phyloP scores from a whole-genome alignment of 2,329 filamentous ascomycete genomes.

The Thelonectria blattea region DNA sequence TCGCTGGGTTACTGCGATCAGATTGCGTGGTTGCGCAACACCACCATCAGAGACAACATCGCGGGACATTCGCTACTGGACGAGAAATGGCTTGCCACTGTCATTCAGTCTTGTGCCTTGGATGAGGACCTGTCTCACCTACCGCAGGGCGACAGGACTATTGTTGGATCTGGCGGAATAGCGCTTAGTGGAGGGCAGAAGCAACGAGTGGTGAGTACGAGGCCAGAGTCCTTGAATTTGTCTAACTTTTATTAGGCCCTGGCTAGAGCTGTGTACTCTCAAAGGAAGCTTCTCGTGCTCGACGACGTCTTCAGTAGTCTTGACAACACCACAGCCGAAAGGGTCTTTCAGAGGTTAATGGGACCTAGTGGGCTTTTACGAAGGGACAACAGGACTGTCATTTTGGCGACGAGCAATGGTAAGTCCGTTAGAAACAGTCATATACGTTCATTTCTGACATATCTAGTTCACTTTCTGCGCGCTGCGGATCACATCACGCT shows the following conservation, averaged over 20 bases:
- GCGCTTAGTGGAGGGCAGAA: conserved; percentile 9
- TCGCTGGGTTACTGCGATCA: conserved; percentile 12
- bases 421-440: background rate
- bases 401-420: conserved; percentile 46
- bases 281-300: conserved; percentile 42
- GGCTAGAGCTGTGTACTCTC: conserved; percentile 43
- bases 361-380: conserved; percentile 44
- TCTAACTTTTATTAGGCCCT: conserved; percentile 32
- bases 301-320: conserved; percentile 50
- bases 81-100: background rate
- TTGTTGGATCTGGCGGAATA: conserved; percentile 10
- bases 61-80: background rate
- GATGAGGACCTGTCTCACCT: background rate
- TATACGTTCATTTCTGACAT: no score
- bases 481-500: conserved; percentile 53
- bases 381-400: conserved; percentile 37
- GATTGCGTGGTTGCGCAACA: conserved; percentile 6
- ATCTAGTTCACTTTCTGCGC: conserved; percentile 42
- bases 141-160: conserved; percentile 1
- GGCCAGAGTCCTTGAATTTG: background rate
- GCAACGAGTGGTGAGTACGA: conserved; percentile 31
- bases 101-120: conserved; percentile 2
- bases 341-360: conserved; percentile 49
- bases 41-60: conserved; percentile 11
- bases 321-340: conserved; percentile 49